phyloP scores from a whole-genome alignment of 257 asterid species.

The Primulina tabacum region DNA sequence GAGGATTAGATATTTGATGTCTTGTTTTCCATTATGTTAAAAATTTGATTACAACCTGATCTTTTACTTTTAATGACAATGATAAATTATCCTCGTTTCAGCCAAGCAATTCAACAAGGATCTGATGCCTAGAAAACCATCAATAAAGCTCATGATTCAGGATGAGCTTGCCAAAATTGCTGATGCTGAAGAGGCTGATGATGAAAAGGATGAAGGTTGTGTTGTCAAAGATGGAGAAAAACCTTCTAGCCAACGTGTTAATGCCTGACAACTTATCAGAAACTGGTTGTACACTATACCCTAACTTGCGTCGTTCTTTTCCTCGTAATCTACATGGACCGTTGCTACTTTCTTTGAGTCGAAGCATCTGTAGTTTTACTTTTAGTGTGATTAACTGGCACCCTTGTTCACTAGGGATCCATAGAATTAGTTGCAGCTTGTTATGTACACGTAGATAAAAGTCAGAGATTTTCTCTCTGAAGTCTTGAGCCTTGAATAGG shows the following conservation, averaged over 20 bases:
- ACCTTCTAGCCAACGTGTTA: constrained; percentile 41
- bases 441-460: constrained; percentile 20
- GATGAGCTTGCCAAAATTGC: constrained; percentile 85
- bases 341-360: background rate
- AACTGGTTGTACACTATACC: constrained; percentile 28
- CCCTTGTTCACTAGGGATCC: constrained; percentile 18
- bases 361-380: constrained; percentile 33
- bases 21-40: background rate
- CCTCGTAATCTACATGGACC: constrained; percentile 5
- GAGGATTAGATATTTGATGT: background rate
- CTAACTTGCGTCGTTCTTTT: background rate
- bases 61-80: constrained; percentile 1
- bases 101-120: constrained; percentile 54
- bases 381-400: constrained; percentile 23
- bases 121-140: constrained; percentile 49
- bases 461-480: constrained; percentile 8
- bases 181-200: constrained; percentile 72
- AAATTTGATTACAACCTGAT: background rate
- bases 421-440: constrained; percentile 19
- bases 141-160: constrained; percentile 82
- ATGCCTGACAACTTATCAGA: constrained; percentile 36
- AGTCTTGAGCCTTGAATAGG: constrained; percentile 15
- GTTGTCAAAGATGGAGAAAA: constrained; percentile 34
- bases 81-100: constrained; percentile 29
- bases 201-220: constrained; percentile 49